phyloP scores from a whole-genome alignment of 2,329 filamentous ascomycete genomes.

The Talaromyces atroroseus region DNA sequence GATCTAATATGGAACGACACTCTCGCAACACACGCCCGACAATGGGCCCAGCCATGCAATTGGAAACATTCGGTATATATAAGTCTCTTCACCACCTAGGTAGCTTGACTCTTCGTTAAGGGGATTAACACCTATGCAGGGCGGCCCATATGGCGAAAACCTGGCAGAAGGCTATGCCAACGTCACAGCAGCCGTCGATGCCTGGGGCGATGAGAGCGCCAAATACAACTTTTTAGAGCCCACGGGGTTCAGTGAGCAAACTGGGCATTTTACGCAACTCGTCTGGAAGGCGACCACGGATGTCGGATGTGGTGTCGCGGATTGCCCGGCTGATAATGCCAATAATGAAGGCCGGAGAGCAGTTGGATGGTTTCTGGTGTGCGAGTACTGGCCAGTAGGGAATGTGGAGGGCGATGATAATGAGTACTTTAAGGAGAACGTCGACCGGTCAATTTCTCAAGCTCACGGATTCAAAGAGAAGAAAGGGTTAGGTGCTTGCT shows the following conservation, averaged over 20 bases:
- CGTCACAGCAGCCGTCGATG: constrained; percentile 54
- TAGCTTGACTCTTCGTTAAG: neutral
- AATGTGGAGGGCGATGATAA: constrained; percentile 47
- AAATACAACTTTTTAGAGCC: constrained; percentile 56
- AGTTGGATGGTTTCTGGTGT: constrained; percentile 61
- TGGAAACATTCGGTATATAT: constrained; percentile 11
- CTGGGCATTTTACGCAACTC: constrained; percentile 72
- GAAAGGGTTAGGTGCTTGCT: neutral
- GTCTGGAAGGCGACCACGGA: constrained; percentile 61
- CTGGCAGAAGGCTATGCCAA: constrained; percentile 63
- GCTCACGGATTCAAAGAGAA: neutral
- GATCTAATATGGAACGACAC: constrained; percentile 60
- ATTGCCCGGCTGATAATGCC: constrained; percentile 23
- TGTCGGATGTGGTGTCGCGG: constrained; percentile 54
- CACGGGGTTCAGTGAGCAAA: constrained; percentile 52
- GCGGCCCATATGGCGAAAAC: constrained; percentile 68
- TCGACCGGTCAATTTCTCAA: constrained; percentile 15
- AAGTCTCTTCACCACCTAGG: neutral
- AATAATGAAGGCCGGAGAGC: constrained; percentile 17
- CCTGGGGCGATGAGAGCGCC: constrained; percentile 59
- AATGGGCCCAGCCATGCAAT: constrained; percentile 58
- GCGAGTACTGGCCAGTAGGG: constrained; percentile 64
- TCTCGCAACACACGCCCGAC: constrained; percentile 59
- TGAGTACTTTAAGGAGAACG: constrained; percentile 28
- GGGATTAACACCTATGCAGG: constrained; percentile 26